These are phyloP conservation scores for Ocimum tenuiflorum DNA, from an alignment of 257 asterid species.

Conservation along the genomic window DNA sequence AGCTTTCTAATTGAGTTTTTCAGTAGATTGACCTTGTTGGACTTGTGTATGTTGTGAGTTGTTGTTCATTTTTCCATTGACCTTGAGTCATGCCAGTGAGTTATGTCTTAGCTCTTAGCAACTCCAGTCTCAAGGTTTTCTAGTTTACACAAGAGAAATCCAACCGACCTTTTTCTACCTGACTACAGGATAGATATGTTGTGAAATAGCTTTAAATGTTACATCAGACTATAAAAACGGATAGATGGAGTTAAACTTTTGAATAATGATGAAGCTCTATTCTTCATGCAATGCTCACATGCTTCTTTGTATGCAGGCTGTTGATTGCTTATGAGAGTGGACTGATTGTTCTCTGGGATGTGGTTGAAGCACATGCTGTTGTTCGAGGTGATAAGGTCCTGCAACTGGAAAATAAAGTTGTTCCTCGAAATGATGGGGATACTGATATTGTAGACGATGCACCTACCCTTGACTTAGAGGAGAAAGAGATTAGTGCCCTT, in stretches of 20 bases:
- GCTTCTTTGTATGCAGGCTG: constrained; percentile 43
- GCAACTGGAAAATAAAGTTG: constrained; percentile 44
- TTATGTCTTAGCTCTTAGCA: constrained; percentile 8
- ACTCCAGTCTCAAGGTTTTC: background rate
- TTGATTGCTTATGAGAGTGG: constrained; percentile 83
- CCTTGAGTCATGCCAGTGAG: background rate
- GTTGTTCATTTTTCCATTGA: background rate
- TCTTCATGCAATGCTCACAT: constrained; percentile 10
- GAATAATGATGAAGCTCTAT: background rate
- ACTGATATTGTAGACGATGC: constrained; percentile 28
- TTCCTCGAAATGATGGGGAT: constrained; percentile 31
- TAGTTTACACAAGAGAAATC: background rate
- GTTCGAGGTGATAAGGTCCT: constrained; percentile 73
- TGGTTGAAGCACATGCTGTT: constrained; percentile 44
- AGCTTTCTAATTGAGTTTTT: background rate
- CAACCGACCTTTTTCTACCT: background rate
- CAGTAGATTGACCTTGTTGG: constrained; percentile 2
- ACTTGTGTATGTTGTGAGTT: background rate
- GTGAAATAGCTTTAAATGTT: background rate
- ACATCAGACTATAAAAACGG: background rate
- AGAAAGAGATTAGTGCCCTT: constrained; percentile 79
- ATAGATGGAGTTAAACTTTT: constrained; percentile 12
- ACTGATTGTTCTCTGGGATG: constrained; percentile 80
- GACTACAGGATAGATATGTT: background rate
- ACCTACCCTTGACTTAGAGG: constrained; percentile 47